Evolutionary conservation across 768 basidiomycete genomes (phyloP).

Genomic region (Tulasnella sp.): DNA sequence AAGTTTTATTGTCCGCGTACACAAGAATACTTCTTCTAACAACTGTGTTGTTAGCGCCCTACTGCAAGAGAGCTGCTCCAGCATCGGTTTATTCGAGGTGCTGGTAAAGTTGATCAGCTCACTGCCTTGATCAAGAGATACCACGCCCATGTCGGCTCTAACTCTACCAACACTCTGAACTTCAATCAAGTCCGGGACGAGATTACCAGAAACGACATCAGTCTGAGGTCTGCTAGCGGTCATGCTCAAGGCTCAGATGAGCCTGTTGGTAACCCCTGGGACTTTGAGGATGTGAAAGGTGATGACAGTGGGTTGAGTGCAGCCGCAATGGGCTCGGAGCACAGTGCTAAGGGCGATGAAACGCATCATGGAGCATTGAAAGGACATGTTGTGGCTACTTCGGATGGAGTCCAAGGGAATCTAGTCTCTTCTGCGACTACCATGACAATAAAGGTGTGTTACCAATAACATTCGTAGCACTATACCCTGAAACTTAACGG

Average conservation of each 20-base stretch:
- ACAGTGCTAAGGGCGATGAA: neutral
- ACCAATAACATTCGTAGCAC: neutral
- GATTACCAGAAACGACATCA: neutral
- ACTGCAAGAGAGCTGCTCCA: conserved; percentile 83
- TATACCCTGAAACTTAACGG: neutral
- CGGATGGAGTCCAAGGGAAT: conserved; percentile 37
- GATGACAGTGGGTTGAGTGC: conserved; percentile 28
- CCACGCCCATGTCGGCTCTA: conserved; percentile 53
- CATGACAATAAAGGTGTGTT: conserved; percentile 40
- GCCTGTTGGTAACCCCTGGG: conserved; percentile 43
- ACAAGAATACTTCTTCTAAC: conserved; percentile 4
- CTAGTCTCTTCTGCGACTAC: conserved; percentile 53
- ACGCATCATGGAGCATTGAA: too few relatives aligned
- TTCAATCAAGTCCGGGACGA: conserved; percentile 10
- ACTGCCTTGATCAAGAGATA: conserved; percentile 80
- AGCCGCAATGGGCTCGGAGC: neutral
- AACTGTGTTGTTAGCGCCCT: conserved; percentile 50
- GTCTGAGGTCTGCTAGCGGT: conserved; percentile 14
- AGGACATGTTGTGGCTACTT: too few relatives aligned
- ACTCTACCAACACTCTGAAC: conserved; percentile 29
- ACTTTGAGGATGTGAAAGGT: conserved; percentile 25
- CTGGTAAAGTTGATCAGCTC: conserved; percentile 69
- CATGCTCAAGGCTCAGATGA: conserved; percentile 9
- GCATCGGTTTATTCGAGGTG: conserved; percentile 81
- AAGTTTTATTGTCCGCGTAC: conserved; percentile 22